phyloP scores from a whole-genome alignment of 768 basidiomycete species.

The Podaxis mareebaensis region DNA sequence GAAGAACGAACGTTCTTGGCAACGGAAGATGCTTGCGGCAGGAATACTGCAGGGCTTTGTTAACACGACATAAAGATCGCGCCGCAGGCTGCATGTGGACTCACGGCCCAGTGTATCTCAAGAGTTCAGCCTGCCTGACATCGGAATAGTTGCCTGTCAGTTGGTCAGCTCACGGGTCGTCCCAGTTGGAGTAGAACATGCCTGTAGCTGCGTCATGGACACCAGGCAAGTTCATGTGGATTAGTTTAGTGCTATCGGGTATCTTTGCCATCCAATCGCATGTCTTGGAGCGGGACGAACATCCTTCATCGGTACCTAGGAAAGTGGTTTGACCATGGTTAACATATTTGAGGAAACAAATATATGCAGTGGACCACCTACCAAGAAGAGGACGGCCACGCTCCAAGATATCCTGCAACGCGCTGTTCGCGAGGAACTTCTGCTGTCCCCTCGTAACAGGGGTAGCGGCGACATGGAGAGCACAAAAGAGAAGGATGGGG shows the following conservation, averaged over 20 bases:
- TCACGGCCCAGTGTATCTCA: conserved; percentile 46
- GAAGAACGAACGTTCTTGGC: conserved; percentile 47
- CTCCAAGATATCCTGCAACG: conserved; percentile 9
- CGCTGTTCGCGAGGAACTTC: not conserved
- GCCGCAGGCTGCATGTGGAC: conserved; percentile 11
- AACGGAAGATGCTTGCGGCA: conserved; percentile 35
- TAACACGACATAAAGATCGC: not conserved
- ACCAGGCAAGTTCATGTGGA: conserved; percentile 53
- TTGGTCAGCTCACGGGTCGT: not conserved
- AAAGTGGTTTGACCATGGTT: no score
- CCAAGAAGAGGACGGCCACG: conserved; percentile 12
- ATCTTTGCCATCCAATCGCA: conserved; percentile 49
- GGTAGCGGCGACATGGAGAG: not conserved
- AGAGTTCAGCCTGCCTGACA: conserved; percentile 39
- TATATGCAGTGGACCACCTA: not conserved
- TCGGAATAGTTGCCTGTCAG: conserved; percentile 45
- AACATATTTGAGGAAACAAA: not conserved
- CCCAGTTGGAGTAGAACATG: conserved; percentile 19
- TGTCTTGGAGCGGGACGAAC: conserved; percentile 32
- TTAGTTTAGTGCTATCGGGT: conserved; percentile 41
- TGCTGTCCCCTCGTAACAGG: not conserved
- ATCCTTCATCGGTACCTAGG: conserved; percentile 36
- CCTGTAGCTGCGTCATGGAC: conserved; percentile 53
- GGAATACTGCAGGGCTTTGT: conserved; percentile 28
- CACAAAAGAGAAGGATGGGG: not conserved